Conservation (phyloP, 345 rosid species). For the Pelargonium nanum region DNA sequence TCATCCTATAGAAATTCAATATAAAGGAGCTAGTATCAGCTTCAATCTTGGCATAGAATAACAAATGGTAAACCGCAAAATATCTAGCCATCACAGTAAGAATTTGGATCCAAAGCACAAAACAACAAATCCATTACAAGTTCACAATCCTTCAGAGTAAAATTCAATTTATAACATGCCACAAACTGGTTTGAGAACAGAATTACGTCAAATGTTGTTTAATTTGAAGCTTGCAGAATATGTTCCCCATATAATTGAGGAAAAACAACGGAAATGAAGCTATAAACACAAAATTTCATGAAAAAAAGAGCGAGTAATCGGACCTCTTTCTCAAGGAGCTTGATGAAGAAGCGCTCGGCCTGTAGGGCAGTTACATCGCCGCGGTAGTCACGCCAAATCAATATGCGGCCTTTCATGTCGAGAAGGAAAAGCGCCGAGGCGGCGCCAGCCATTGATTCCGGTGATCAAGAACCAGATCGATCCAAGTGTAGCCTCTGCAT, state of each 20-base stretch:
- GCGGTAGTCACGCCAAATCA: constrained; percentile 85
- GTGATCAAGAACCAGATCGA: not conserved
- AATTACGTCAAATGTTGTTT: not conserved
- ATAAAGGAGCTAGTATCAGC: too few species aligned
- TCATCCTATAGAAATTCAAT: not conserved
- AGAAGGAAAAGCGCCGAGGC: constrained; percentile 77
- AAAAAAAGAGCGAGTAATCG: not conserved
- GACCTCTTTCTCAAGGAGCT: constrained; percentile 77
- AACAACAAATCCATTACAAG: not conserved
- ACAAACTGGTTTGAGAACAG: not conserved
- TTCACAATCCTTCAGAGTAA: not conserved
- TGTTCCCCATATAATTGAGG: not conserved
- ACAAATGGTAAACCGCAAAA: not conserved
- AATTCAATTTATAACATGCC: not conserved
- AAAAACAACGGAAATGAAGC: too few species aligned
- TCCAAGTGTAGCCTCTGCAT: not conserved
- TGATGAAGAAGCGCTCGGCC: constrained; percentile 82
- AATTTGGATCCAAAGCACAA: not conserved
- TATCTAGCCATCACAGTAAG: not conserved
- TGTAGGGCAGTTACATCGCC: constrained; percentile 68
- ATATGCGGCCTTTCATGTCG: constrained; percentile 9
- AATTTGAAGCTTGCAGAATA: not conserved
- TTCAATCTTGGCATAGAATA: not conserved
- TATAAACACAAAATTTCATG: too few species aligned
- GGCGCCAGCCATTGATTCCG: constrained; percentile 60